A percentile compares a stretch with the other conserved stretches of the same genome.
Conservation (phyloP, 352 stramenopile species). For the Globisporangium echinulatum region DNA sequence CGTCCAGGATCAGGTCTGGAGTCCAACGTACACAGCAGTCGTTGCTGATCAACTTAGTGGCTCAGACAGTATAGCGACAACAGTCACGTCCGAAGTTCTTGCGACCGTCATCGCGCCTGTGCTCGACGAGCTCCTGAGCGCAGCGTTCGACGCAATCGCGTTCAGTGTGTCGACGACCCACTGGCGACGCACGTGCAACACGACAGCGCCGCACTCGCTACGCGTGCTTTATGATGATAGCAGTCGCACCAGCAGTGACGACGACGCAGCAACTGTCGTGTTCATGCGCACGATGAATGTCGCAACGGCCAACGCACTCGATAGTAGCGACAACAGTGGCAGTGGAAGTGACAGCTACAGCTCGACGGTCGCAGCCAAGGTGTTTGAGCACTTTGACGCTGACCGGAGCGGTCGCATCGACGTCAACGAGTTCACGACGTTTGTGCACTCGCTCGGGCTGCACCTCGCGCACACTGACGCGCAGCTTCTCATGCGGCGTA, state of each 20-base stretch:
- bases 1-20: constrained; percentile 52
- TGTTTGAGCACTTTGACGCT: constrained; percentile 50
- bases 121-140: constrained; percentile 33
- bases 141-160: constrained; percentile 25
- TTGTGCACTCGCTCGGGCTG: constrained; percentile 41
- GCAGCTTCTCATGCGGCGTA: constrained; percentile 39
- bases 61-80: neutral
- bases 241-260: constrained; percentile 1
- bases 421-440: constrained; percentile 34
- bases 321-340: constrained; percentile 12
- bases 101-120: constrained; percentile 28
- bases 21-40: constrained; percentile 10
- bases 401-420: constrained; percentile 58
- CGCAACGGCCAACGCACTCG: constrained; percentile 13
- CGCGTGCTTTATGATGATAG: constrained; percentile 6
- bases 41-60: neutral
- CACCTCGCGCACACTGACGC: constrained; percentile 27
- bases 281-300: constrained; percentile 46
- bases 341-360: constrained; percentile 1
- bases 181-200: constrained; percentile 37
- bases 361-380: constrained; percentile 16
- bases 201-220: constrained; percentile 11
- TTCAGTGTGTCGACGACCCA: constrained; percentile 25
- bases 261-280: constrained; percentile 22
- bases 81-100: constrained; percentile 17